A percentile compares a stretch with the other conserved stretches of the same genome.
Conservation (phyloP, 2,329 filamentous ascomycete genomes). For the Albophoma yamanashiensis region DNA sequence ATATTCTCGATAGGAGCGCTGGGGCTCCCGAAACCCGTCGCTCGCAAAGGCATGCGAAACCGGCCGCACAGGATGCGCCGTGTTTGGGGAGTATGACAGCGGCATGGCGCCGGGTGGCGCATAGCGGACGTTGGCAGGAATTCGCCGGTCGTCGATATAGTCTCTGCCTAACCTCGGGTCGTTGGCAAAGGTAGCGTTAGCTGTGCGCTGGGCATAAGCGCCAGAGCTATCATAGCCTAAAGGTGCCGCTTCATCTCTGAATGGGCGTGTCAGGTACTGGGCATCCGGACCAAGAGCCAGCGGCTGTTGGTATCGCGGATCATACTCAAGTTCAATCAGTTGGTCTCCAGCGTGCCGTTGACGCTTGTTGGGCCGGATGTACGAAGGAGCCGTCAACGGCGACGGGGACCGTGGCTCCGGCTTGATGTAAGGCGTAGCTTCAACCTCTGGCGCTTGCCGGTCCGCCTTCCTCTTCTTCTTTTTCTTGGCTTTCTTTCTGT, state of each 20-base stretch:
- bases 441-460: slow-evolving; percentile 33
- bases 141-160: slow-evolving; percentile 20
- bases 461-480: slow-evolving; percentile 47
- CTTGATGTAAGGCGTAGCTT: slow-evolving; percentile 47
- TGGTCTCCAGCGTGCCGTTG: slow-evolving; percentile 36
- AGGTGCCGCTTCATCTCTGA: slow-evolving; percentile 19
- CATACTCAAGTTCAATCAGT: slow-evolving; percentile 18
- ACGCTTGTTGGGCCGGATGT: slow-evolving; percentile 45
- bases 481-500: slow-evolving; percentile 39
- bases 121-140: slow-evolving; percentile 17
- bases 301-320: slow-evolving; percentile 32
- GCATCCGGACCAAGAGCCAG: slow-evolving; percentile 22
- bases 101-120: slow-evolving; percentile 25
- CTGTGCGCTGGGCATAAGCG: slow-evolving; percentile 13
- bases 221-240: slow-evolving; percentile 21
- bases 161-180: slow-evolving; percentile 20
- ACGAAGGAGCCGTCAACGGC: slow-evolving; percentile 41
- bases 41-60: slow-evolving; percentile 31
- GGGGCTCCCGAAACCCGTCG: slow-evolving; percentile 27
- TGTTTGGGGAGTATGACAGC: slow-evolving; percentile 24
- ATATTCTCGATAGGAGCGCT: slow-evolving; percentile 33
- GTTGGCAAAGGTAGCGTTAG: slow-evolving; percentile 13
- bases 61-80: slow-evolving; percentile 26
- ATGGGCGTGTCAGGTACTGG: slow-evolving; percentile 16
- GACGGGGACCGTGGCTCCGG: slow-evolving; percentile 55